Evolutionary conservation across 2,329 filamentous ascomycete species (phyloP).

Genomic region (Fusarium temperatum): DNA sequence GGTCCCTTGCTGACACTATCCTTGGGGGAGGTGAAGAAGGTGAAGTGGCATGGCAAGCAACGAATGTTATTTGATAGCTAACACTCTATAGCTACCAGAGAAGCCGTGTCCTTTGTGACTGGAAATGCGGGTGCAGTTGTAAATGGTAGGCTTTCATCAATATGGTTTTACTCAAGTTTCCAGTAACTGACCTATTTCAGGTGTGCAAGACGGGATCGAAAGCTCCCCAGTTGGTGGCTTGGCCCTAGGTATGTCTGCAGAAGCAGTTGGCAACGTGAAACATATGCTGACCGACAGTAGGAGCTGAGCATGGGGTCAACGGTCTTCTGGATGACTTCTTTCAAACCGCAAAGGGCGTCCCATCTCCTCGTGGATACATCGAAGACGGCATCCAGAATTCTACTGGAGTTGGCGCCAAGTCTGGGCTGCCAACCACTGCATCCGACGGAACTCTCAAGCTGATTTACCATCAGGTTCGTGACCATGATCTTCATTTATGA

Average conservation of each 20-base stretch:
- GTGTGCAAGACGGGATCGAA: constrained; percentile 1
- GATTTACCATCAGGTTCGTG: constrained; percentile 13
- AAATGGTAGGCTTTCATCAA: neutral
- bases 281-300: neutral
- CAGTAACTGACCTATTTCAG: neutral
- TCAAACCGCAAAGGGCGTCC: neutral
- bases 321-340: constrained; percentile 7
- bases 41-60: neutral
- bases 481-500: neutral
- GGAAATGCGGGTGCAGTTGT: constrained; percentile 1
- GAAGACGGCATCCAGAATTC: neutral
- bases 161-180: neutral
- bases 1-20: neutral
- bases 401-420: neutral
- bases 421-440: neutral
- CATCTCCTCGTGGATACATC: constrained; percentile 3
- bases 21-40: constrained; percentile 7
- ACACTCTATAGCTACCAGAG: neutral
- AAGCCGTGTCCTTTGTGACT: neutral
- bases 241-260: neutral
- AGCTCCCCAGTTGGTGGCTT: neutral
- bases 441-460: constrained; percentile 4
- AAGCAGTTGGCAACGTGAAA: too few relatives aligned
- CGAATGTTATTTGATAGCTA: neutral
- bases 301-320: neutral